These are phyloP conservation scores for Thermomyces lanuginosus DNA, from an alignment of 2,329 filamentous ascomycete genomes.

Conservation along the genomic window DNA sequence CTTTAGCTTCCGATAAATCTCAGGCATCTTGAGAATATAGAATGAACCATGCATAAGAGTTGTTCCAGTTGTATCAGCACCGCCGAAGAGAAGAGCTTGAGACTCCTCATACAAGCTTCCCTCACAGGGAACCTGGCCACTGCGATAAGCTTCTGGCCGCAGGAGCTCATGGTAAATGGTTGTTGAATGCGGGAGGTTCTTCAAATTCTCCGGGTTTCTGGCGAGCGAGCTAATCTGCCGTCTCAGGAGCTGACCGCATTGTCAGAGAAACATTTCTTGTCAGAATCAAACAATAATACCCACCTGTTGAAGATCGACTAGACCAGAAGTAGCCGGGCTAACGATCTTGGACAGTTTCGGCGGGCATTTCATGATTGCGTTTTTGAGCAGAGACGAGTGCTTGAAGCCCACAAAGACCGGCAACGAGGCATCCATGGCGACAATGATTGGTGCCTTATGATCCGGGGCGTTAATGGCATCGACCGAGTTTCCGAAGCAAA, in stretches of 20 bases:
- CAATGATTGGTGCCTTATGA: constrained; percentile 10
- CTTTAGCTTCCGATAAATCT: constrained; percentile 9
- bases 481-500: constrained; percentile 12
- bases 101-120: constrained; percentile 29
- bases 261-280: constrained; percentile 1
- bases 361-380: constrained; percentile 22
- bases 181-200: constrained; percentile 13
- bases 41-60: constrained; percentile 21
- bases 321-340: constrained; percentile 20
- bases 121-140: constrained; percentile 15
- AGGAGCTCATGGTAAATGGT: constrained; percentile 25
- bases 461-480: constrained; percentile 10
- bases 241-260: constrained; percentile 9
- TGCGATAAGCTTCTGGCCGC: constrained; percentile 14
- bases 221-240: constrained; percentile 11
- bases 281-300: neutral
- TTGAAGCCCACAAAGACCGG: constrained; percentile 10
- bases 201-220: constrained; percentile 12
- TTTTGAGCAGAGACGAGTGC: constrained; percentile 16
- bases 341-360: constrained; percentile 20
- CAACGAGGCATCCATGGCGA: constrained; percentile 11
- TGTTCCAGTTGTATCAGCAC: constrained; percentile 30
- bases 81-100: constrained; percentile 32
- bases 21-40: constrained; percentile 12
- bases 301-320: constrained; percentile 21